phyloP scores from a whole-genome alignment of 805 yeast genomes.

The Cyberlindnera petersonii region DNA sequence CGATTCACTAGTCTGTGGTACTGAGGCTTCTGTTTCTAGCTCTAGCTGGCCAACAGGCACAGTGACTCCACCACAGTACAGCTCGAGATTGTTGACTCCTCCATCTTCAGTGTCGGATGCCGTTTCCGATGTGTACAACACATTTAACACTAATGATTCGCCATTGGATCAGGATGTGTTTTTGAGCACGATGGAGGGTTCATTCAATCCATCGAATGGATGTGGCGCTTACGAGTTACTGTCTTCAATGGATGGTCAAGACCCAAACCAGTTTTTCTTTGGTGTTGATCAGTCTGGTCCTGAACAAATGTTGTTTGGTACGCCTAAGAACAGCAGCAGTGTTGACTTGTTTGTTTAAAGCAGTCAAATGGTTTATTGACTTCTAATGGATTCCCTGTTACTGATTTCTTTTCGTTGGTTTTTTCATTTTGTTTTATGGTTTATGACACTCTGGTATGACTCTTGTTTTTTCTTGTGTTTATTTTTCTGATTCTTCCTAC shows the following conservation, averaged over 20 bases:
- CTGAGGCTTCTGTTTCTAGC: background rate
- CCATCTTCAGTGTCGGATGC: conserved; percentile 21
- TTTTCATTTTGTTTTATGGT: too few relatives aligned
- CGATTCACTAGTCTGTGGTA: too few relatives aligned
- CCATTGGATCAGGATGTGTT: conserved; percentile 20
- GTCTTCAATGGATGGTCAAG: background rate
- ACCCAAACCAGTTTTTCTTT: background rate
- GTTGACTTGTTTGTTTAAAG: conserved; percentile 1
- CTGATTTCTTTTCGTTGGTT: background rate
- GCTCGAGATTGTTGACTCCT: conserved; percentile 18
- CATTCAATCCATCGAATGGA: background rate
- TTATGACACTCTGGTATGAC: background rate
- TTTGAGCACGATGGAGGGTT: conserved; percentile 4
- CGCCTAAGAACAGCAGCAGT: background rate
- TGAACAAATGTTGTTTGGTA: background rate
- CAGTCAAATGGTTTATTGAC: background rate
- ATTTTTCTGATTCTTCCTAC: too few relatives aligned
- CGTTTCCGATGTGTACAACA: conserved; percentile 9
- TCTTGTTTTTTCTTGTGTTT: too few relatives aligned
- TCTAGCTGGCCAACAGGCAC: too few relatives aligned
- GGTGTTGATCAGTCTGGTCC: background rate
- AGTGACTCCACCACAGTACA: conserved; percentile 17
- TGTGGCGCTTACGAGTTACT: background rate
- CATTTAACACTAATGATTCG: conserved; percentile 11
- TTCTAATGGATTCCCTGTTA: background rate